phyloP scores from a whole-genome alignment of 208 protist species.

The Porcisia deanei region DNA sequence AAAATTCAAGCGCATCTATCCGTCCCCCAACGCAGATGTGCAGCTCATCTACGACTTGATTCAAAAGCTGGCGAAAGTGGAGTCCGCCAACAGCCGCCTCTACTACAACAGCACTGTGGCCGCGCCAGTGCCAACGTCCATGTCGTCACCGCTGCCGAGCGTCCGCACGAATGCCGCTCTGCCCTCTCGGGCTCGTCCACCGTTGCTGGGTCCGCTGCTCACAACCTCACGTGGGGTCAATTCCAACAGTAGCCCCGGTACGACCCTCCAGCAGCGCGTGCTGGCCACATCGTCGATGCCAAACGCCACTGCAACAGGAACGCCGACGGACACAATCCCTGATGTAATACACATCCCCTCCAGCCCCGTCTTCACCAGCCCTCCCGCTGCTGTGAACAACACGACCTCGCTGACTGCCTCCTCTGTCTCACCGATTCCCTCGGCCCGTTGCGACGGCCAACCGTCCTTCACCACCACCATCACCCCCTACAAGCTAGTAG shows the following conservation, averaged over 20 bases:
- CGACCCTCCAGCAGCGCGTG: constrained; percentile 9
- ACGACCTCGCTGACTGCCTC: not conserved
- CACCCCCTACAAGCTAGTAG: not conserved
- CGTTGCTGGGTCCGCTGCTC: constrained; percentile 25
- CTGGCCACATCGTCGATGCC: constrained; percentile 7
- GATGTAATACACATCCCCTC: constrained; percentile 13
- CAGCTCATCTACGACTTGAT: constrained; percentile 77
- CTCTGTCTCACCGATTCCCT: not conserved
- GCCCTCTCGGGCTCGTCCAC: constrained; percentile 13
- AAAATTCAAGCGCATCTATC: constrained; percentile 86
- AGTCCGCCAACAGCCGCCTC: constrained; percentile 39
- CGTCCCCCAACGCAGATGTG: constrained; percentile 52
- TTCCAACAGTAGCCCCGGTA: constrained; percentile 13
- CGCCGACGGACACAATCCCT: constrained; percentile 1
- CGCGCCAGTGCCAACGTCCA: constrained; percentile 12
- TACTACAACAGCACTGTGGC: constrained; percentile 38
- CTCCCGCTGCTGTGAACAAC: not conserved
- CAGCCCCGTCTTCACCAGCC: constrained; percentile 7
- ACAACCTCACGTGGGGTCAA: constrained; percentile 17
- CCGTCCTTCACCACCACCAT: not conserved
- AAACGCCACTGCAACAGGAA: not conserved
- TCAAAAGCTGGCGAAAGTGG: constrained; percentile 40
- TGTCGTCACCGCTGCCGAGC: constrained; percentile 3
- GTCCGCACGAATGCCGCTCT: constrained; percentile 17
- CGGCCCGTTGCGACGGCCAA: not conserved